phyloP scores from a whole-genome alignment of 78 protist genomes.

The Dictyostelium intermedium region DNA sequence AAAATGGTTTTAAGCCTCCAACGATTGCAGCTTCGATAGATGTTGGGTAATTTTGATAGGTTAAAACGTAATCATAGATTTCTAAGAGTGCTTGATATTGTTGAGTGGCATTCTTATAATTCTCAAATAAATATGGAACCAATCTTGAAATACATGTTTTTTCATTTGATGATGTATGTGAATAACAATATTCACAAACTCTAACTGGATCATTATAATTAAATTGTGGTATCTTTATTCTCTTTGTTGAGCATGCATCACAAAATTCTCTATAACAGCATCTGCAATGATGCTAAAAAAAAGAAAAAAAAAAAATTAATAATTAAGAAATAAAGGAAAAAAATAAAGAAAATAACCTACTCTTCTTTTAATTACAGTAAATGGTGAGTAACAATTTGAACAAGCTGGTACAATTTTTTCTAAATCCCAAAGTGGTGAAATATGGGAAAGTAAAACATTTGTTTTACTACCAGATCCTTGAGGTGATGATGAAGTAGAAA shows the following conservation, averaged over 20 bases:
- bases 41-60: neutral
- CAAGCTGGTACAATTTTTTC: slow-evolving; percentile 64
- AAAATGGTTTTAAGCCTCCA: slow-evolving; percentile 69
- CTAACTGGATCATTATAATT: slow-evolving; percentile 63
- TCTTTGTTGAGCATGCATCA: slow-evolving; percentile 53
- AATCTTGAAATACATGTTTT: slow-evolving; percentile 69
- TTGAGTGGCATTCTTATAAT: slow-evolving; percentile 32
- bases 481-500: neutral
- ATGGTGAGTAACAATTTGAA: slow-evolving; percentile 58
- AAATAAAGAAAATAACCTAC: neutral
- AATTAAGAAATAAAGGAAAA: neutral
- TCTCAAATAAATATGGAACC: slow-evolving; percentile 56
- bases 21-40: slow-evolving; percentile 44
- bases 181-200: slow-evolving; percentile 63
- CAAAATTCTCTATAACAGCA: slow-evolving; percentile 79
- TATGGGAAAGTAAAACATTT: slow-evolving; percentile 45
- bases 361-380: slow-evolving; percentile 69
- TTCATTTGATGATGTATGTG: slow-evolving; percentile 40
- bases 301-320: neutral
- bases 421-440: slow-evolving; percentile 64
- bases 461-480: slow-evolving; percentile 13
- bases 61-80: slow-evolving; percentile 45
- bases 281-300: slow-evolving; percentile 65
- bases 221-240: slow-evolving; percentile 72
- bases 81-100: slow-evolving; percentile 70